Evolutionary conservation across 2,329 filamentous ascomycete genomes (phyloP).

Genomic region (Penicillium sp.): DNA sequence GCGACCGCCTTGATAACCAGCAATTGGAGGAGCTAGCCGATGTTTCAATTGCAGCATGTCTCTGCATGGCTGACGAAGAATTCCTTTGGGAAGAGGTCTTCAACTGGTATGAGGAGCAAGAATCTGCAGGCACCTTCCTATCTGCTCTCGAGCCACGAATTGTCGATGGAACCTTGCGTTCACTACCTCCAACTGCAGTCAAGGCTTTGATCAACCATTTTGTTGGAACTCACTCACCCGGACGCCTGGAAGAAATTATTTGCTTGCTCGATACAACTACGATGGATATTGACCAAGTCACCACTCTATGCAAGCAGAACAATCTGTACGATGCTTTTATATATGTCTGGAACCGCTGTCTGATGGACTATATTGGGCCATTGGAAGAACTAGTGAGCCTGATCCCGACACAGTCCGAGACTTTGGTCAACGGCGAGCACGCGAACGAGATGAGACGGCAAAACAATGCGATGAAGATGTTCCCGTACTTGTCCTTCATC

Average conservation of each 20-base stretch:
- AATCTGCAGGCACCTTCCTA: constrained; percentile 73
- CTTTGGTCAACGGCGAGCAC: constrained; percentile 46
- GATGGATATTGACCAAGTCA: constrained; percentile 92
- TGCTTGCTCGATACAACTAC: constrained; percentile 89
- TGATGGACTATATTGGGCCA: constrained; percentile 87
- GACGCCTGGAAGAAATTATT: constrained; percentile 86
- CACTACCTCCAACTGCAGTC: constrained; percentile 77
- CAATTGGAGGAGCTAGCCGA: constrained; percentile 77
- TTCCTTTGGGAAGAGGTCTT: constrained; percentile 92
- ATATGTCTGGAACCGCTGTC: constrained; percentile 93
- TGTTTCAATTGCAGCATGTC: constrained; percentile 80
- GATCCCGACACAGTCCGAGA: constrained; percentile 24
- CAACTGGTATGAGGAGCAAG: constrained; percentile 81
- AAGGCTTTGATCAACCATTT: constrained; percentile 85
- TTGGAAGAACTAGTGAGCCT: constrained; percentile 74
- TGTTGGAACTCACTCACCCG: constrained; percentile 71
- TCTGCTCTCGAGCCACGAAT: constrained; percentile 88
- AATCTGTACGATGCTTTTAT: constrained; percentile 92
- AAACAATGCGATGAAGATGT: constrained; percentile 79
- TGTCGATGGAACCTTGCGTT: constrained; percentile 71
- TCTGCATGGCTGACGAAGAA: constrained; percentile 73
- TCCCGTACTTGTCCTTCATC: constrained; percentile 89
- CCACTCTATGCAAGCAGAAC: constrained; percentile 85
- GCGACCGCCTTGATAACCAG: constrained; percentile 54
- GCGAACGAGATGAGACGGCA: constrained; percentile 58